These are phyloP conservation scores for Alternaria incomplexa DNA, from an alignment of 2,329 filamentous ascomycete species.

Conservation along the genomic window DNA sequence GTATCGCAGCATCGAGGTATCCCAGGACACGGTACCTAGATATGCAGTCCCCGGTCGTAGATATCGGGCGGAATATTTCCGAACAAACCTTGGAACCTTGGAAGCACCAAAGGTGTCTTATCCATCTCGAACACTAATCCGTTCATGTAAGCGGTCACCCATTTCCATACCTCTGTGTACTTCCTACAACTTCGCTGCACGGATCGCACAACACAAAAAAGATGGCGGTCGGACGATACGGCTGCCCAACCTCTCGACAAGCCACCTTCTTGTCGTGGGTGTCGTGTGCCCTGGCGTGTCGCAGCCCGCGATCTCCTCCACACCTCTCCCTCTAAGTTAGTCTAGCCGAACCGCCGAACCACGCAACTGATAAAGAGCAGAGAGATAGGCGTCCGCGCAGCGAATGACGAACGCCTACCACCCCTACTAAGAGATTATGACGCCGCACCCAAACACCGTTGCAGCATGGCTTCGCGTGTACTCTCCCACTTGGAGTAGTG, in stretches of 20 bases:
- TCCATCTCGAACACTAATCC: not conserved
- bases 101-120: not conserved
- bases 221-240: not conserved
- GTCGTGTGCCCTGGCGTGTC: not conserved
- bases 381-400: constrained; percentile 7
- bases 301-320: constrained; percentile 1
- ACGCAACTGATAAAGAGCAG: constrained; percentile 17
- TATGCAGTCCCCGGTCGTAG: constrained; percentile 4
- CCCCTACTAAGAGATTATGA: not conserved
- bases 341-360: constrained; percentile 9
- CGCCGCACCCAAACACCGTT: not conserved
- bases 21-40: not conserved
- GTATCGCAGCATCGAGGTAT: not conserved
- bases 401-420: constrained; percentile 13
- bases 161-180: not conserved
- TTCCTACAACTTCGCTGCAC: not conserved
- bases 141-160: not conserved
- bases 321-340: constrained; percentile 4
- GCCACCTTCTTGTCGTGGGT: not conserved
- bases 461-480: constrained; percentile 2
- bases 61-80: constrained; percentile 11
- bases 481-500: constrained; percentile 1
- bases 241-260: not conserved
- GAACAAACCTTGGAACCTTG: not conserved
- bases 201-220: not conserved